Conservation (phyloP, 208 protist species). For the Trypanosoma scelopori region DNA sequence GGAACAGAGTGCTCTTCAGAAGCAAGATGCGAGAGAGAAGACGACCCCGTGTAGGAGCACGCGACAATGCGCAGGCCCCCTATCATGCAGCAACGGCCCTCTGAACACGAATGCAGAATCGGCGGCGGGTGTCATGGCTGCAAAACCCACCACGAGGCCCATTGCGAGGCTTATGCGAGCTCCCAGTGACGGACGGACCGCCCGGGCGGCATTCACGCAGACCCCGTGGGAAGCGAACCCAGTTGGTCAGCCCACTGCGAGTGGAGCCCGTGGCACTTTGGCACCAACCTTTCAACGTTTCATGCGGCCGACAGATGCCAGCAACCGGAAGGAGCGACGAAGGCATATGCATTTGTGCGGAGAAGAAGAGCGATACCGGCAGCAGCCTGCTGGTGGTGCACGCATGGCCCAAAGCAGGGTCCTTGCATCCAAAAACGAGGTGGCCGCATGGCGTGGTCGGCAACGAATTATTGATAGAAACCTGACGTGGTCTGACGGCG, state of each 20-base stretch:
- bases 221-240: conserved; percentile 2
- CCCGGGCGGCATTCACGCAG: conserved; percentile 19
- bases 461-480: conserved; percentile 9
- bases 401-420: neutral
- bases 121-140: neutral
- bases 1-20: too few relatives aligned
- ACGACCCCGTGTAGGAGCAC: too few relatives aligned
- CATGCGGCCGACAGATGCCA: conserved; percentile 31
- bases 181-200: neutral
- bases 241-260: neutral
- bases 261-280: neutral
- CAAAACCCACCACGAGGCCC: neutral
- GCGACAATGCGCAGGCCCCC: too few relatives aligned
- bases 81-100: too few relatives aligned
- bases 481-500: conserved; percentile 29
- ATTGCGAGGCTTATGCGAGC: neutral
- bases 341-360: neutral
- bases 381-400: neutral
- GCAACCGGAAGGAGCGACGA: conserved; percentile 24
- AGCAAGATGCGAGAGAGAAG: too few relatives aligned
- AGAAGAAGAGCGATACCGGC: conserved; percentile 26
- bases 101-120: neutral
- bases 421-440: neutral
- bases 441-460: conserved; percentile 14
- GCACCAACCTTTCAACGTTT: conserved; percentile 20